These are phyloP conservation scores for Clavulina sp. DNA, from an alignment of 768 basidiomycete genomes.

Conservation along the genomic window DNA sequence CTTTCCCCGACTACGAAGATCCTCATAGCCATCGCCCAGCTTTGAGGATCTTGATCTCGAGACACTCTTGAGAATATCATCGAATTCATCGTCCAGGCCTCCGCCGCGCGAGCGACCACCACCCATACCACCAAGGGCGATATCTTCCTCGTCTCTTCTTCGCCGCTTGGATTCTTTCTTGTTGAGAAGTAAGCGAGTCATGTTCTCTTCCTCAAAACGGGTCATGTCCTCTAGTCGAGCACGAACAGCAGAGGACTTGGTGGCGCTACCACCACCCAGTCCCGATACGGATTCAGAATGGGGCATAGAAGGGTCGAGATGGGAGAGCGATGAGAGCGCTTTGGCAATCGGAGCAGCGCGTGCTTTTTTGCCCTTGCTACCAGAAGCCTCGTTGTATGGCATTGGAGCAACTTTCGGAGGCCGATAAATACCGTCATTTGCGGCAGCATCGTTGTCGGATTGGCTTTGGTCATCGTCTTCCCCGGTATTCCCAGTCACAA, in stretches of 20 bases:
- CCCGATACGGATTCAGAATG: slow-evolving; percentile 57
- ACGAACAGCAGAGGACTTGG: slow-evolving; percentile 43
- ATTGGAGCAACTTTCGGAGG: slow-evolving; percentile 81
- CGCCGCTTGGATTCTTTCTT: slow-evolving; percentile 68
- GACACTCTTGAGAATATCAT: slow-evolving; percentile 52
- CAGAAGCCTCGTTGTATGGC: slow-evolving; percentile 52
- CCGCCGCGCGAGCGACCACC: slow-evolving; percentile 40
- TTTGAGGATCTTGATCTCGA: slow-evolving; percentile 26
- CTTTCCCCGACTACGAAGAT: slow-evolving; percentile 48
- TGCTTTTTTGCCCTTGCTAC: slow-evolving; percentile 27
- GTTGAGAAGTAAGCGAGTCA: slow-evolving; percentile 76
- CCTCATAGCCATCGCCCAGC: slow-evolving; percentile 64
- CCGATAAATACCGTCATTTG: slow-evolving; percentile 44
- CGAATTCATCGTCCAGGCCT: slow-evolving; percentile 72
- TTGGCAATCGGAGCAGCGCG: slow-evolving; percentile 39
- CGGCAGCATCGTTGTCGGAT: slow-evolving; percentile 17
- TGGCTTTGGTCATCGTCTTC: slow-evolving; percentile 17
- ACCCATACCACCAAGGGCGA: slow-evolving; percentile 63
- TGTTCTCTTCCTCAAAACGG: slow-evolving; percentile 89
- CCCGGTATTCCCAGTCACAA: slow-evolving; percentile 26
- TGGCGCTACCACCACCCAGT: slow-evolving; percentile 33
- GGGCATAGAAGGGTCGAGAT: slow-evolving; percentile 41
- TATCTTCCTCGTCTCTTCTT: slow-evolving; percentile 62
- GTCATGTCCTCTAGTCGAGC: slow-evolving; percentile 61
- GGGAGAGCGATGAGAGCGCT: slow-evolving; percentile 36